Percentiles rank a stretch among this genome's conserved stretches.
These are phyloP conservation scores for Phytopythium sindhum DNA, from an alignment of 352 stramenopile genomes.

Conservation along the genomic window DNA sequence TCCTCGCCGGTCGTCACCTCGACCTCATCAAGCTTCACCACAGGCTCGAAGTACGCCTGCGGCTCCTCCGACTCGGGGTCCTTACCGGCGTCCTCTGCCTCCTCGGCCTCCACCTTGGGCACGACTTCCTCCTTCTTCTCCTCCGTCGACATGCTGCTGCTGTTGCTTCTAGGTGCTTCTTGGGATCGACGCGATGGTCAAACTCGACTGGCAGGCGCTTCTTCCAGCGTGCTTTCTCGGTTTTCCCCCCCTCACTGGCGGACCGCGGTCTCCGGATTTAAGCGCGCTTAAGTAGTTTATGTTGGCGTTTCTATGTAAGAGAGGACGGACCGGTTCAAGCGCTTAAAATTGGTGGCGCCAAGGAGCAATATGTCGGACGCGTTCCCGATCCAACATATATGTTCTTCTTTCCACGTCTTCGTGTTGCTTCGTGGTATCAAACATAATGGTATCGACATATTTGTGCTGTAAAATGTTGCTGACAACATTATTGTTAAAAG, in stretches of 20 bases:
- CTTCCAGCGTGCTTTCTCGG: background rate
- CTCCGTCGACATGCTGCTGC: slow-evolving; percentile 41
- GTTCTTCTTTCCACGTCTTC: too few relatives aligned
- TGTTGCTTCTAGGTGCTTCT: slow-evolving; percentile 1
- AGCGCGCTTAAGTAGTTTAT: slow-evolving; percentile 29
- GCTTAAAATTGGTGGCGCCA: slow-evolving; percentile 9
- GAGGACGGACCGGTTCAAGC: background rate
- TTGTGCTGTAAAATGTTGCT: too few relatives aligned
- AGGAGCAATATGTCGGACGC: background rate
- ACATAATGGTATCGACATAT: too few relatives aligned
- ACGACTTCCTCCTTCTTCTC: slow-evolving; percentile 73
- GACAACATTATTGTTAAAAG: too few relatives aligned
- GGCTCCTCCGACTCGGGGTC: slow-evolving; percentile 79
- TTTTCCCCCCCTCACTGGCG: slow-evolving; percentile 23
- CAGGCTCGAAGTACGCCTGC: slow-evolving; percentile 87
- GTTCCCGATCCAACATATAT: too few relatives aligned
- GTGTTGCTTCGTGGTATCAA: too few relatives aligned
- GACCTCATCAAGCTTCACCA: slow-evolving; percentile 90
- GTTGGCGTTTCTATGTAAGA: background rate
- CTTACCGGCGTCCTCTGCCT: slow-evolving; percentile 43
- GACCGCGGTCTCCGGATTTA: slow-evolving; percentile 13
- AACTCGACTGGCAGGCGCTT: slow-evolving; percentile 10
- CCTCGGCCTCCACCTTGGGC: slow-evolving; percentile 57
- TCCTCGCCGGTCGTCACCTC: slow-evolving; percentile 98
- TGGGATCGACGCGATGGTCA: slow-evolving; percentile 8